These are phyloP conservation scores for Mucor indicus DNA, from an alignment of 371 early-diverging fungal genomes.

Conservation along the genomic window DNA sequence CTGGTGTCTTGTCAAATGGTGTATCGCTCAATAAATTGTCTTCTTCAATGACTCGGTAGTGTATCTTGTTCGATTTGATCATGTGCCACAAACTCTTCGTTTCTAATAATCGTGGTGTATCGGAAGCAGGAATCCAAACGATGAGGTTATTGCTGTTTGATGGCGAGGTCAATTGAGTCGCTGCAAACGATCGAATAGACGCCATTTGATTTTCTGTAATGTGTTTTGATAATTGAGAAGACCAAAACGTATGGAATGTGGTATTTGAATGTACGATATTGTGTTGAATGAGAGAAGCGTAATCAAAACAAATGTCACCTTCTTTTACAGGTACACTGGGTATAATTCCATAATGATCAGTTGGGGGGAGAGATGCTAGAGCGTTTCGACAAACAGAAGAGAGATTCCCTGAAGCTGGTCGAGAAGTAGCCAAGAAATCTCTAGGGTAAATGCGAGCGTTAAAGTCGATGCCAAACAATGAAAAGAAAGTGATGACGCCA, in stretches of 20 bases:
- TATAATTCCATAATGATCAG: constrained; percentile 21
- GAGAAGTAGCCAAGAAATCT: constrained; percentile 25
- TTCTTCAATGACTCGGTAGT: neutral
- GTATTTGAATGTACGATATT: neutral
- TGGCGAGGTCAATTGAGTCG: constrained; percentile 33
- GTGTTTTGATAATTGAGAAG: constrained; percentile 12
- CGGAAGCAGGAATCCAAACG: constrained; percentile 30
- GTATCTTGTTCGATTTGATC: neutral
- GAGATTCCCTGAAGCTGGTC: constrained; percentile 21
- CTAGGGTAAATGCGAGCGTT: constrained; percentile 38
- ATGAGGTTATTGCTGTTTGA: constrained; percentile 17
- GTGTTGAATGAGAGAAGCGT: constrained; percentile 24
- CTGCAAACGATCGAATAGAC: constrained; percentile 37
- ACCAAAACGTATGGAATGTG: constrained; percentile 6
- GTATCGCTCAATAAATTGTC: neutral
- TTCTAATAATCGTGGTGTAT: neutral
- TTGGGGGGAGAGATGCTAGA: no score
- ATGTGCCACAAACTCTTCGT: neutral
- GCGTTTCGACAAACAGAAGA: constrained; percentile 7
- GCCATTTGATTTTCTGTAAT: constrained; percentile 30
- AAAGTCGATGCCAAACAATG: constrained; percentile 34
- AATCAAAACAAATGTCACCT: constrained; percentile 41
- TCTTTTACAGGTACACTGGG: constrained; percentile 38
- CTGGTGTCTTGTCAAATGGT: neutral
- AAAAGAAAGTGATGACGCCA: constrained; percentile 26